Conservation (phyloP, 177 flowering plant genomes). For the Tripterygium wilfordii region DNA sequence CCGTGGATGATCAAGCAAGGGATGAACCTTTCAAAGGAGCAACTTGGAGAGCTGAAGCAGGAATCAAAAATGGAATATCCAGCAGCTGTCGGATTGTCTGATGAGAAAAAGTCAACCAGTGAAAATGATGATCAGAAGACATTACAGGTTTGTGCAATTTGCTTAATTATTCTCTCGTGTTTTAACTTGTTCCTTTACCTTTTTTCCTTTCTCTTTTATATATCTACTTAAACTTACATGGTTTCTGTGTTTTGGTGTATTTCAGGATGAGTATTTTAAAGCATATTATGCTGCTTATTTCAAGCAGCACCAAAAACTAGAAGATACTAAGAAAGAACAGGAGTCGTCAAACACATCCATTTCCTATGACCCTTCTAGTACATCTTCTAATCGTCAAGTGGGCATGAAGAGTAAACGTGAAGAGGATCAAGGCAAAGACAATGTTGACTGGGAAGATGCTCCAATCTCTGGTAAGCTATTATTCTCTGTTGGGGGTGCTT, state of each 20-base stretch:
- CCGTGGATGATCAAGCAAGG: constrained; percentile 99
- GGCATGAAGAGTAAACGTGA: constrained; percentile 82
- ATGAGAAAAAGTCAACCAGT: constrained; percentile 60
- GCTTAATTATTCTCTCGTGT: too few relatives aligned
- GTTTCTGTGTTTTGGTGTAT: constrained; percentile 5
- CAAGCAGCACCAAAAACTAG: constrained; percentile 55
- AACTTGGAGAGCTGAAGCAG: constrained; percentile 69
- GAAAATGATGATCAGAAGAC: constrained; percentile 43
- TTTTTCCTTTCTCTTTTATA: neutral
- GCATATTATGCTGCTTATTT: constrained; percentile 83
- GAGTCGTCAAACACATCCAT: constrained; percentile 17
- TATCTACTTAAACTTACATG: neutral
- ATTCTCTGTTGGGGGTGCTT: too few relatives aligned
- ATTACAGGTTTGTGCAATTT: constrained; percentile 60
- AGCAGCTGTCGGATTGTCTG: constrained; percentile 26
- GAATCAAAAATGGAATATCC: constrained; percentile 48
- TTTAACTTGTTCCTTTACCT: too few relatives aligned
- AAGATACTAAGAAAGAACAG: constrained; percentile 41
- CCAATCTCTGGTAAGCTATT: constrained; percentile 51
- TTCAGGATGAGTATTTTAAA: constrained; percentile 76
- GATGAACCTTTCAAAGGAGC: constrained; percentile 88
- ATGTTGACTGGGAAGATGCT: constrained; percentile 85
- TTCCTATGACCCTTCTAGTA: constrained; percentile 19
- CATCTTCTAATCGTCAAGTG: constrained; percentile 52
- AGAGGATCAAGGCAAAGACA: constrained; percentile 55